phyloP scores from a whole-genome alignment of 495 filamentous ascomycete species.

The Podospora fimiseda region DNA sequence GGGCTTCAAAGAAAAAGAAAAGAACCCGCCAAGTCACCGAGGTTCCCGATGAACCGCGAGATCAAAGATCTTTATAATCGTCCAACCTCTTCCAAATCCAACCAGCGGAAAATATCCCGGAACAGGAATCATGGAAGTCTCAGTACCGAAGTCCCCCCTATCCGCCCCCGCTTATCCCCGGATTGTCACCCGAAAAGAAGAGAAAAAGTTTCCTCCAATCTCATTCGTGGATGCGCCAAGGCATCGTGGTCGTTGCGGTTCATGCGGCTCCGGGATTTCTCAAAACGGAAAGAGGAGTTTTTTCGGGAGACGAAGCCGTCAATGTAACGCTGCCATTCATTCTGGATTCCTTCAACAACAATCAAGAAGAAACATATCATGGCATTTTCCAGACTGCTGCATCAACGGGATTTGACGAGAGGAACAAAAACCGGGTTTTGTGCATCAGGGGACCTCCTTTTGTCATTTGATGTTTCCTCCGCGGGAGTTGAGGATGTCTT shows the following conservation, averaged over 20 bases:
- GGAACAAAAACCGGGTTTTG: no score
- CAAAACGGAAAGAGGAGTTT: conserved; percentile 6
- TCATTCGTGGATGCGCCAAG: no score
- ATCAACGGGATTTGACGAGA: no score
- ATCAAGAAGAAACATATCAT: background rate
- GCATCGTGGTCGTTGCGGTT: background rate
- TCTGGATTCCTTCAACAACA: background rate
- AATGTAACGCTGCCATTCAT: conserved; percentile 3
- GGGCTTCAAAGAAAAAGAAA: background rate
- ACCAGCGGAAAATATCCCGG: conserved; percentile 1
- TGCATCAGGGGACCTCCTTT: no score
- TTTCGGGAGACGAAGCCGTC: conserved; percentile 13
- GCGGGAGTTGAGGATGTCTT: background rate
- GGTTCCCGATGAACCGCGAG: background rate
- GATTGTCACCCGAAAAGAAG: background rate
- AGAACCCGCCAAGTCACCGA: conserved; percentile 4
- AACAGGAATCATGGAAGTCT: conserved; percentile 16
- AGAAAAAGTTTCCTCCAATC: background rate
- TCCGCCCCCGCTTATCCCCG: background rate
- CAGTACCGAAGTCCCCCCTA: conserved; percentile 9
- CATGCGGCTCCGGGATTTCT: background rate
- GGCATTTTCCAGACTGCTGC: no score
- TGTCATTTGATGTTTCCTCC: no score
- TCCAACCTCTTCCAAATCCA: background rate
- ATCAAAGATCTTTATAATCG: background rate